These are phyloP conservation scores for Hymenoscyphus fructigenus DNA, from an alignment of 2,329 filamentous ascomycete species.

Conservation along the genomic window DNA sequence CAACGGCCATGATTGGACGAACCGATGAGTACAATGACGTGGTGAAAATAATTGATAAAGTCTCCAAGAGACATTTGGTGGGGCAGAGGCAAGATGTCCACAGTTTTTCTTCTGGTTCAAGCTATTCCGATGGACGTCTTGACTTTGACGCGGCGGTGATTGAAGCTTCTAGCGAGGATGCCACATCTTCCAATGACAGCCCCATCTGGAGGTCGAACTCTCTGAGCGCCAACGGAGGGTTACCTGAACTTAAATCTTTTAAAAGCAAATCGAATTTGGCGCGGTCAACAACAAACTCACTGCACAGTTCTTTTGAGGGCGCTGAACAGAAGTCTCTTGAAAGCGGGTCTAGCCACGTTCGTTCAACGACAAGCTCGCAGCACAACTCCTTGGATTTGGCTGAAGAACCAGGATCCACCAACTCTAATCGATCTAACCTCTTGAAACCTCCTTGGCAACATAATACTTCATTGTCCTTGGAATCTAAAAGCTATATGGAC, in stretches of 20 bases:
- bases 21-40: slow-evolving; percentile 69
- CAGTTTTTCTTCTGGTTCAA: slow-evolving; percentile 54
- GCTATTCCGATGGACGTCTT: slow-evolving; percentile 44
- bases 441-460: slow-evolving; percentile 32
- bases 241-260: slow-evolving; percentile 16
- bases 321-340: slow-evolving; percentile 11
- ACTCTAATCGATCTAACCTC: slow-evolving; percentile 12
- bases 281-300: slow-evolving; percentile 2
- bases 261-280: slow-evolving; percentile 13
- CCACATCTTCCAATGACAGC: slow-evolving; percentile 49
- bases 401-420: slow-evolving; percentile 24
- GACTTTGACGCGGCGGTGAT: slow-evolving; percentile 39
- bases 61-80: slow-evolving; percentile 63
- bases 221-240: slow-evolving; percentile 10
- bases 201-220: slow-evolving; percentile 33
- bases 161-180: slow-evolving; percentile 57
- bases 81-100: slow-evolving; percentile 44
- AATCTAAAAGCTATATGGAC: slow-evolving; percentile 26
- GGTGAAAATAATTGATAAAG: slow-evolving; percentile 72
- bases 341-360: slow-evolving; percentile 18
- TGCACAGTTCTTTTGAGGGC: neutral
- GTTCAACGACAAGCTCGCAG: slow-evolving; percentile 25
- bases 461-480: slow-evolving; percentile 26
- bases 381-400: slow-evolving; percentile 21
- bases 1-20: slow-evolving; percentile 77